Percentiles rank a stretch among this genome's conserved stretches.
phyloP scores from a whole-genome alignment of 2,329 filamentous ascomycete genomes.

The Diaporthe australafricana region DNA sequence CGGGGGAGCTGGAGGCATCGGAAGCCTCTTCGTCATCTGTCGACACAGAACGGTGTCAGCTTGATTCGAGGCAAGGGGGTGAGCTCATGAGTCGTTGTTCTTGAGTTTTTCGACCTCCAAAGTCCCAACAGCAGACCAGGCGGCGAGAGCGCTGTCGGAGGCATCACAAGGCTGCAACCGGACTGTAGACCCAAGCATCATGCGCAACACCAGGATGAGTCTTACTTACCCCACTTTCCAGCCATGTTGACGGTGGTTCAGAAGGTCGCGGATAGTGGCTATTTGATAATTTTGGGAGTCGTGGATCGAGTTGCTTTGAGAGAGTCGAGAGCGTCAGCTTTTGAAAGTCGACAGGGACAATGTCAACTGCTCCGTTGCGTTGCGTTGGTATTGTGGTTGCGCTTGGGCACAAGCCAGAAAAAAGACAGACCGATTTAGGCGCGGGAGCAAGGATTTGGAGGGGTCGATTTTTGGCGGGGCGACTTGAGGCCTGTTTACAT shows the following conservation, averaged over 20 bases:
- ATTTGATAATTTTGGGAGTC: background rate
- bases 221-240: slow-evolving; percentile 37
- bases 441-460: slow-evolving; percentile 25
- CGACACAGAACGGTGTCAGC: background rate
- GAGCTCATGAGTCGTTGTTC: slow-evolving; percentile 29
- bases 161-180: background rate
- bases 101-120: background rate
- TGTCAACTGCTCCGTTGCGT: slow-evolving; percentile 25
- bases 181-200: background rate
- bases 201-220: slow-evolving; percentile 11
- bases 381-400: slow-evolving; percentile 27
- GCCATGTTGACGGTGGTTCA: slow-evolving; percentile 26
- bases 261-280: background rate
- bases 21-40: slow-evolving; percentile 51
- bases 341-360: slow-evolving; percentile 15
- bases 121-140: background rate
- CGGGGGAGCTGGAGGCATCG: slow-evolving; percentile 50
- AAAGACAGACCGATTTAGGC: slow-evolving; percentile 27
- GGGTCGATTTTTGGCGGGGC: slow-evolving; percentile 24
- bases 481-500: slow-evolving; percentile 12
- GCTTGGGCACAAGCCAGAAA: slow-evolving; percentile 22
- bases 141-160: background rate
- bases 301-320: background rate
- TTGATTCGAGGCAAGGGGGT: slow-evolving; percentile 39
- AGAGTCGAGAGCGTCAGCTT: background rate